Evolutionary conservation across 2,329 filamentous ascomycete species (phyloP), one percentile per base, ranked within the genome.

Genomic region (Bisporella sp.): DNA sequence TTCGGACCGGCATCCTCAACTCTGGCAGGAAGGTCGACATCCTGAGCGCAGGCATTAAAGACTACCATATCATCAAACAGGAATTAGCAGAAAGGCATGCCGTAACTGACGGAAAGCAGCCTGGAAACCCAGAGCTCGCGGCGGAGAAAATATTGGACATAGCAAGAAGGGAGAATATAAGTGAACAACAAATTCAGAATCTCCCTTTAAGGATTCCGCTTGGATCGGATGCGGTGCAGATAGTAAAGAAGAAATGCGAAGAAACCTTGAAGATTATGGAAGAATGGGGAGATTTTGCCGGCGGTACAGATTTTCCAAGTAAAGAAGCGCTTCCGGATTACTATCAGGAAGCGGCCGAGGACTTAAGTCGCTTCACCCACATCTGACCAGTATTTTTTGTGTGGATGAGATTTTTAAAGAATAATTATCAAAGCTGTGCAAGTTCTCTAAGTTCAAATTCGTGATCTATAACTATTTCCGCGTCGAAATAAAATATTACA

Each of bases 1-100:
- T 76, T 54, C 66, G 74, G 3, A 78, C 75, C 8, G 70, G 70
- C n/a, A 71, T 76, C 48, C 60, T 54, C 8, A 39, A 45, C 6
- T 4, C 9, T 12, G 43, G 29, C 3, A 57, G 52, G 9, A 50
- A 50, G 6, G 48, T 48, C 8, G 29, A n/a, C 32, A 45, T 41
- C 3, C 21, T 31, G 13, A 45, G 33, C 9, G 13, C 31, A 7
- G 48, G 56, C 31, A 5, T 31, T 11, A 50, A 51, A 2, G 55
- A 58, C 32, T 11, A 45, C 8, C 8, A 45, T 5, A 31, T 33
- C 28, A 30, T 54, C 9, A 32, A 46, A 2, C 50, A 39, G n/a
- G 28, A 30, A 7, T 8, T 53, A n/a, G 31, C 45, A 9, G 44
- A 42, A 6, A 41, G 42, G 29, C 59, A 68, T 35, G 52, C 56